Conservation (phyloP, 495 filamentous ascomycete species). For the Penicillium salamii region DNA sequence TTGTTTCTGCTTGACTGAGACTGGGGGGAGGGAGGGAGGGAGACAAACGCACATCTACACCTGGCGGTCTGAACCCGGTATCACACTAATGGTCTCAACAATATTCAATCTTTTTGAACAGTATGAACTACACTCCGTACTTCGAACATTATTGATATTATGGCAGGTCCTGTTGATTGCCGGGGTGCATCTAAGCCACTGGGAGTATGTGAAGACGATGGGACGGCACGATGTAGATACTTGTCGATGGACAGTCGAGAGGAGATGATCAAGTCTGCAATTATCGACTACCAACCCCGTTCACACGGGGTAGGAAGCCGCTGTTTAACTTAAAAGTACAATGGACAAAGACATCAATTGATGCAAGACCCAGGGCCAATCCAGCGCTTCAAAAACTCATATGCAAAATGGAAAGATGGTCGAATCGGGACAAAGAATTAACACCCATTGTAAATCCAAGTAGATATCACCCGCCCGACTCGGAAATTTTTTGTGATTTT, state of each 20-base stretch:
- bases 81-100: too few relatives aligned
- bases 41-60: too few relatives aligned
- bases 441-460: not conserved
- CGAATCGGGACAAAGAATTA: slow-evolving; percentile 13
- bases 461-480: slow-evolving; percentile 2
- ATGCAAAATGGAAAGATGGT: slow-evolving; percentile 32
- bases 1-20: too few relatives aligned
- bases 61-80: too few relatives aligned
- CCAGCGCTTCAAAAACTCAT: slow-evolving; percentile 43
- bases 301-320: slow-evolving; percentile 14
- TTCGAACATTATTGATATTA: too few relatives aligned
- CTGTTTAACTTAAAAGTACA: slow-evolving; percentile 38
- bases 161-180: too few relatives aligned
- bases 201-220: too few relatives aligned
- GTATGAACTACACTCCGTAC: too few relatives aligned
- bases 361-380: slow-evolving; percentile 43
- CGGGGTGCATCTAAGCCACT: too few relatives aligned
- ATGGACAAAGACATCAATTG: slow-evolving; percentile 34
- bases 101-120: too few relatives aligned
- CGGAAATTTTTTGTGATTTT: slow-evolving; percentile 15
- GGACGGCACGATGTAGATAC: too few relatives aligned
- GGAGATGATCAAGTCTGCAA: slow-evolving; percentile 36
- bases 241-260: slow-evolving; percentile 21
- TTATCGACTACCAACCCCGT: slow-evolving; percentile 27
- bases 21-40: too few relatives aligned